Percentiles rank a stretch among this genome's conserved stretches.
Conservation (phyloP, 352 stramenopile genomes). For the Phytophthora ohioensis region DNA sequence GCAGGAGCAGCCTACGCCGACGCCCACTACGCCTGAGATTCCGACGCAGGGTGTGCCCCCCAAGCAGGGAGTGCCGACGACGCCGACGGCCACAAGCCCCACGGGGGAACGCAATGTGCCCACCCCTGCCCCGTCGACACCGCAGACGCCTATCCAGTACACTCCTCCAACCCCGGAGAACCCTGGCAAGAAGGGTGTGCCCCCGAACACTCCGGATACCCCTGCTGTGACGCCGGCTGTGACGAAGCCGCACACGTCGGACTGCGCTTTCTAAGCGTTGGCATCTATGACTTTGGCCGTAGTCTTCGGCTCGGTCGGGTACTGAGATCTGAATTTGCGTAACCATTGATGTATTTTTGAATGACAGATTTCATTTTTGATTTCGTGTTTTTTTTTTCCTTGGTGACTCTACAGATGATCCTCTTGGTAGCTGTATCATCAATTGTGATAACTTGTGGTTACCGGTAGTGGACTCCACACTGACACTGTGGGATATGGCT, state of each 20-base stretch:
- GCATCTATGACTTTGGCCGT: background rate
- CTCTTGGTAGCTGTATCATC: no score
- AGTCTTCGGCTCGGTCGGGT: background rate
- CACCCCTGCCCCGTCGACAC: constrained; percentile 10
- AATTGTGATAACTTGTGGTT: background rate
- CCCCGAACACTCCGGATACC: constrained; percentile 10
- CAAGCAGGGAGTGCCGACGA: background rate
- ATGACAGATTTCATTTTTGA: constrained; percentile 19
- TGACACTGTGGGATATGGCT: background rate
- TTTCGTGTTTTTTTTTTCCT: background rate
- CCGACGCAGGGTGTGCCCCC: background rate
- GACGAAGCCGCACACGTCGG: constrained; percentile 28
- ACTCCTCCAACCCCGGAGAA: constrained; percentile 15
- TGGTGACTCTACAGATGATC: background rate
- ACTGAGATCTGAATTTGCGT: constrained; percentile 10
- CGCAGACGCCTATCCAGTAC: constrained; percentile 10
- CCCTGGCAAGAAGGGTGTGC: constrained; percentile 3
- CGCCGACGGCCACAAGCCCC: background rate
- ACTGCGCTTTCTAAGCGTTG: constrained; percentile 30
- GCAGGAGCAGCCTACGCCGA: background rate
- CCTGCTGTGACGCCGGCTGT: constrained; percentile 23
- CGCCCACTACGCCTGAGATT: background rate
- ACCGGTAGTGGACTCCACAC: background rate
- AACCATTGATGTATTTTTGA: constrained; percentile 13
- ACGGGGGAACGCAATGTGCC: background rate